Percentiles rank a stretch among this genome's conserved stretches.
These are phyloP conservation scores for Colletotrichum ledebouriae DNA, from an alignment of 2,329 filamentous ascomycete genomes.

Conservation along the genomic window DNA sequence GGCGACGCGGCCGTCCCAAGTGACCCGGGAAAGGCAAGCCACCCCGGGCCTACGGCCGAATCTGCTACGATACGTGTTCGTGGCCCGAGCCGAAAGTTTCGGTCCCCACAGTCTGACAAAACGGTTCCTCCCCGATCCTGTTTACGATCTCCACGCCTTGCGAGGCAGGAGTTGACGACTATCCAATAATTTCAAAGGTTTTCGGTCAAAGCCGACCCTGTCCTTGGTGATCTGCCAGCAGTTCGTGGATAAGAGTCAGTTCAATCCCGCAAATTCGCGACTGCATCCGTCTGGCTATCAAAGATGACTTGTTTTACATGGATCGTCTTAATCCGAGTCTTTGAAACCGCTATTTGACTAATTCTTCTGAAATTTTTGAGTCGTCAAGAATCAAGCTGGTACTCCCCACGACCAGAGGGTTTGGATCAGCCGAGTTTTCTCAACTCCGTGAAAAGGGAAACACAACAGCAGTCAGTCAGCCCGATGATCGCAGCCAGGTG, in stretches of 20 bases:
- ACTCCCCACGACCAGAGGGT: neutral
- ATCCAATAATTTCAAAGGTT: slow-evolving; percentile 4
- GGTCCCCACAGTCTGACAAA: neutral
- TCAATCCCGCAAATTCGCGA: neutral
- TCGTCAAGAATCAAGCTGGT: neutral
- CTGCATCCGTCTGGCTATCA: neutral
- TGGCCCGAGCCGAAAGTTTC: slow-evolving; percentile 34
- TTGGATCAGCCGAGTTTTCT: neutral
- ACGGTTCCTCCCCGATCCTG: neutral
- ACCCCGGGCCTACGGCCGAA: slow-evolving; percentile 6
- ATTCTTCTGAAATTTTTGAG: neutral
- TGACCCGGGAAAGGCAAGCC: slow-evolving; percentile 2
- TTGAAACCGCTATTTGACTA: neutral
- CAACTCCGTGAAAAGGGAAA: neutral
- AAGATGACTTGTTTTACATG: neutral
- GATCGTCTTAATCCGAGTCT: neutral
- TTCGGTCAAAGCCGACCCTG: neutral
- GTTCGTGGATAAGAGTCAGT: neutral
- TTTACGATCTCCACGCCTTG: neutral
- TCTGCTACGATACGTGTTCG: neutral
- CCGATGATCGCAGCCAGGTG: neutral
- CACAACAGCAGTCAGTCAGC: neutral
- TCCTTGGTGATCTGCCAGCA: neutral
- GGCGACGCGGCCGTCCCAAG: slow-evolving; percentile 19
- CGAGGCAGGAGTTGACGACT: neutral